A percentile compares a stretch with the other conserved stretches of the same genome.
These are phyloP conservation scores for Fusarium nurragi DNA, from an alignment of 2,329 filamentous ascomycete species.

Conservation along the genomic window DNA sequence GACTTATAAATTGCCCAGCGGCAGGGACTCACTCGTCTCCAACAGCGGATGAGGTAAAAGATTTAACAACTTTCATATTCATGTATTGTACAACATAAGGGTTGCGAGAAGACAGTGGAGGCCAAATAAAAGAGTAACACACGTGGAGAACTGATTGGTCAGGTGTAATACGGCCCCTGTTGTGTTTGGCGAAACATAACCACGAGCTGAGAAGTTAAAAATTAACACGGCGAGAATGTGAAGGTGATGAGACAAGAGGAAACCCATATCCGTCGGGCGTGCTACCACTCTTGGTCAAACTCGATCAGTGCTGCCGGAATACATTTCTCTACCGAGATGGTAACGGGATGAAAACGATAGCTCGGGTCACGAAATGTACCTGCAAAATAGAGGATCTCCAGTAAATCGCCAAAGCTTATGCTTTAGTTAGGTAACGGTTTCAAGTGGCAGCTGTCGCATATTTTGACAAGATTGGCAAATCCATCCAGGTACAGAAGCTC, in stretches of 20 bases:
- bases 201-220: conserved; percentile 10
- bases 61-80: conserved; percentile 2
- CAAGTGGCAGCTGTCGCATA: conserved; percentile 27
- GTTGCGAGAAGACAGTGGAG: conserved; percentile 9
- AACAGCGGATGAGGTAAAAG: not conserved
- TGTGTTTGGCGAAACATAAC: conserved; percentile 21
- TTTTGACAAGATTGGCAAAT: conserved; percentile 31
- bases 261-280: conserved; percentile 12
- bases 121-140: conserved; percentile 14
- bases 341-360: not conserved
- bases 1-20: conserved; percentile 2
- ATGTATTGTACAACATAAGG: conserved; percentile 6
- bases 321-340: conserved; percentile 23
- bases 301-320: conserved; percentile 14
- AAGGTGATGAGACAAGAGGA: conserved; percentile 12
- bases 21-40: not conserved
- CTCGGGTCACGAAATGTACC: conserved; percentile 3
- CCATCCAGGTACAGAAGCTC: conserved; percentile 24
- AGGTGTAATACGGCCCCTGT: conserved; percentile 24
- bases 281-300: conserved; percentile 19
- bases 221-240: conserved; percentile 9
- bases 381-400: not conserved
- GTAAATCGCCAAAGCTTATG: conserved; percentile 6
- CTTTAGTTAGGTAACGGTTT: conserved; percentile 32
- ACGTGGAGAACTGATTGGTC: conserved; percentile 39